Percentiles rank a stretch among this genome's conserved stretches.
Evolutionary conservation across 2,329 filamentous ascomycete genomes (phyloP).

Genomic region (Colletotrichum sp.): DNA sequence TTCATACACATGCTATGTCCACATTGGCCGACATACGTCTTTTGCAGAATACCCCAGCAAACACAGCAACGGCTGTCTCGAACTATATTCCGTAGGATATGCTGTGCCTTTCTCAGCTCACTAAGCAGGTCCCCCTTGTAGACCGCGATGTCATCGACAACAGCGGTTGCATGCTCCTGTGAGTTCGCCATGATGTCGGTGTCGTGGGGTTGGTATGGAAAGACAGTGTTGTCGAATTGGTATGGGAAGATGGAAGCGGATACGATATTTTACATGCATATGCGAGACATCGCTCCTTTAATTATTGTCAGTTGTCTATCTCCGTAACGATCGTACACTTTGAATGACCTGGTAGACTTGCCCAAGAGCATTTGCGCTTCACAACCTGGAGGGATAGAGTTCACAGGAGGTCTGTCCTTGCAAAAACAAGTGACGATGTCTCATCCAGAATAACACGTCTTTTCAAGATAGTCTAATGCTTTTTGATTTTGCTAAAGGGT

Average conservation of each 20-base stretch:
- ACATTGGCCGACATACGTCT: not conserved
- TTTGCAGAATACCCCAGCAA: not conserved
- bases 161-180: not conserved
- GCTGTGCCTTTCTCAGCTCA: not conserved
- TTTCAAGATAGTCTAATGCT: not conserved
- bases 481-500: not conserved
- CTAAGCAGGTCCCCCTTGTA: not conserved
- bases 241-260: not conserved
- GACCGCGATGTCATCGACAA: not conserved
- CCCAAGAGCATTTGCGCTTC: not conserved
- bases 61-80: not conserved
- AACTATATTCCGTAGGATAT: not conserved
- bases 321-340: not conserved
- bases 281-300: not conserved
- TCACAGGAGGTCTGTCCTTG: not conserved
- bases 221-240: not conserved
- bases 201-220: not conserved
- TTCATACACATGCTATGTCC: not conserved
- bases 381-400: not conserved
- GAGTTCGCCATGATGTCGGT: not conserved
- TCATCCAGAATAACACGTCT: not conserved
- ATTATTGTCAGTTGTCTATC: not conserved
- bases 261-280: not conserved
- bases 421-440: not conserved
- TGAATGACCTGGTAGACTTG: not conserved